phyloP scores from a whole-genome alignment of 2,329 filamentous ascomycete genomes.

The Claviceps capensis region DNA sequence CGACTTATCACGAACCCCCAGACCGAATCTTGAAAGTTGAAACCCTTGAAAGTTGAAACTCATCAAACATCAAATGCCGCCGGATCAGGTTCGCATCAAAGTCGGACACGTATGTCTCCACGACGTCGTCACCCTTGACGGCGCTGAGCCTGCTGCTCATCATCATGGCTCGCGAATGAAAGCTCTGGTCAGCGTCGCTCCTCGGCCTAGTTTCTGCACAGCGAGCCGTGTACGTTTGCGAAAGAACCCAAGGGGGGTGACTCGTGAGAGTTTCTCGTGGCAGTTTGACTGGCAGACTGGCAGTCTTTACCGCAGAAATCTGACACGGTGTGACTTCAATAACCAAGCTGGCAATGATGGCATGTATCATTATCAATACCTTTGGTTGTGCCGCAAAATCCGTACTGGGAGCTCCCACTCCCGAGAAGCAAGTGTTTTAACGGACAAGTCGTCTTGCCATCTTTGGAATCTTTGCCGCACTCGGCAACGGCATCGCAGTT shows the following conservation, averaged over 20 bases:
- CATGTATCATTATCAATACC: neutral
- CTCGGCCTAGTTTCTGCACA: too few species aligned
- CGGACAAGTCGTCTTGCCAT: constrained; percentile 15
- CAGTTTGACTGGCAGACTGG: constrained; percentile 12
- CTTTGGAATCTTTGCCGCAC: constrained; percentile 16
- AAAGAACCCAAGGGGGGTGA: neutral
- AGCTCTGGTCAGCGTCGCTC: too few species aligned
- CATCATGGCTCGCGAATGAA: too few species aligned
- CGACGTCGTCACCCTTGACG: too few species aligned
- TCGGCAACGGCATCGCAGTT: constrained; percentile 14
- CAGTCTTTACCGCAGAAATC: constrained; percentile 12
- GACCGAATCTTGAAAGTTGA: too few species aligned
- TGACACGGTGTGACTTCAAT: neutral
- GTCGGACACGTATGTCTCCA: too few species aligned
- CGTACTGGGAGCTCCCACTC: neutral
- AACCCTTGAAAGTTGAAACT: too few species aligned
- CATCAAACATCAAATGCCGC: too few species aligned
- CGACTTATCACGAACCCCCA: too few species aligned
- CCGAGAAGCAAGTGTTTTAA: constrained; percentile 22
- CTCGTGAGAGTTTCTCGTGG: neutral
- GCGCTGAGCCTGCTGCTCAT: too few species aligned
- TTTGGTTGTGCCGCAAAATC: constrained; percentile 7
- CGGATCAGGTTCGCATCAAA: too few species aligned
- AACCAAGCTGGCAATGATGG: neutral
- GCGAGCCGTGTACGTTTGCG: too few species aligned